A percentile compares a stretch with the other conserved stretches of the same genome.
Evolutionary conservation across 2,329 filamentous ascomycete genomes (phyloP).

Genomic region (Pseudogymnoascus sp.): DNA sequence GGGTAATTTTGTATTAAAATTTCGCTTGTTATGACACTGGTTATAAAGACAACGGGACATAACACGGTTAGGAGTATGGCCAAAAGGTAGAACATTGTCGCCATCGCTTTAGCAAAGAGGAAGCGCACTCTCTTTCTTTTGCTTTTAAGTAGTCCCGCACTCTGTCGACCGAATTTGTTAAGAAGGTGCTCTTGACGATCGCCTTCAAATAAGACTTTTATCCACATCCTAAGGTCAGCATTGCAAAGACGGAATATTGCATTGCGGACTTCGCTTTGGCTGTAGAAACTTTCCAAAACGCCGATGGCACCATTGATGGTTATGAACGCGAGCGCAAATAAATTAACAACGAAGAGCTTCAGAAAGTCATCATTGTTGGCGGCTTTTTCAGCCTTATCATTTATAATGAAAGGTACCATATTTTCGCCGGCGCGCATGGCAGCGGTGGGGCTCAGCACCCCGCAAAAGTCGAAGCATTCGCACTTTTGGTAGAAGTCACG

Average conservation of each 20-base stretch:
- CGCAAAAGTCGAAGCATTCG: slow-evolving; percentile 14
- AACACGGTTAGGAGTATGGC: slow-evolving; percentile 8
- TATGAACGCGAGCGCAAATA: slow-evolving; percentile 10
- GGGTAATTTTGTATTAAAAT: slow-evolving; percentile 8
- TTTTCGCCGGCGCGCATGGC: slow-evolving; percentile 10
- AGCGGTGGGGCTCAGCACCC: slow-evolving; percentile 3
- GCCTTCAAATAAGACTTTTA: slow-evolving; percentile 13
- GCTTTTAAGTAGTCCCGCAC: neutral
- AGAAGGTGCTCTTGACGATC: neutral
- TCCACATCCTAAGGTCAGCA: slow-evolving; percentile 9
- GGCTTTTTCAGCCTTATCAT: neutral
- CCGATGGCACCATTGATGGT: slow-evolving; percentile 12
- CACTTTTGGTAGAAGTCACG: neutral
- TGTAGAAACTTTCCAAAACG: slow-evolving; percentile 10
- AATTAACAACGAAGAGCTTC: neutral
- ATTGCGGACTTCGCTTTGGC: slow-evolving; percentile 13
- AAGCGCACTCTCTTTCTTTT: slow-evolving; percentile 12
- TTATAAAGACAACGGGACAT: slow-evolving; percentile 12
- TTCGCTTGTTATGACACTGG: slow-evolving; percentile 10
- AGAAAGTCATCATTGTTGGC: neutral
- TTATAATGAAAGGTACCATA: slow-evolving; percentile 10
- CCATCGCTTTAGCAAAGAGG: slow-evolving; percentile 11
- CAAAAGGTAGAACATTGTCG: slow-evolving; percentile 9
- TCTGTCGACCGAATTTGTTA: too few relatives aligned
- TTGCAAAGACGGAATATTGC: slow-evolving; percentile 12